Evolutionary conservation across 1,139 yeast genomes (phyloP).

Genomic region (Eremothecium sinecaudum): DNA sequence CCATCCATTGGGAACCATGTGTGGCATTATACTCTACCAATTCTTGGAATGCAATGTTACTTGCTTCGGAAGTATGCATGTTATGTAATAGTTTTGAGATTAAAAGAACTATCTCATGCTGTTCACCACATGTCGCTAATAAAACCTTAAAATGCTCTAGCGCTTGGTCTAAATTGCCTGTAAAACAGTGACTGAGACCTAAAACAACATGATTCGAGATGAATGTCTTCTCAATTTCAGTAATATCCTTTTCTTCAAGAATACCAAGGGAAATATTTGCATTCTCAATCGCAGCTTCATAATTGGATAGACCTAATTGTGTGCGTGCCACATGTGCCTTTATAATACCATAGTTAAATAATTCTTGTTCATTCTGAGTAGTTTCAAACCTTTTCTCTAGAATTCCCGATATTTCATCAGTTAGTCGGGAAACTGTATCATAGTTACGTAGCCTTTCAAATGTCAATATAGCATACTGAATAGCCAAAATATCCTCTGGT

Average conservation of each 20-base stretch:
- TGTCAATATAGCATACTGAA: conserved; percentile 47
- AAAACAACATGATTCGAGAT: conserved; percentile 59
- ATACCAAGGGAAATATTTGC: conserved; percentile 52
- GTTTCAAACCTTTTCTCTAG: conserved; percentile 54
- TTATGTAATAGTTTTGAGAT: conserved; percentile 75
- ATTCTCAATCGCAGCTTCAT: conserved; percentile 48
- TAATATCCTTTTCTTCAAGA: conserved; percentile 33
- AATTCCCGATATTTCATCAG: conserved; percentile 38
- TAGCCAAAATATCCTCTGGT: conserved; percentile 57
- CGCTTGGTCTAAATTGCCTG: conserved; percentile 52
- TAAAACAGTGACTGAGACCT: conserved; percentile 62
- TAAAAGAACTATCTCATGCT: conserved; percentile 56
- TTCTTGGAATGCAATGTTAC: conserved; percentile 72
- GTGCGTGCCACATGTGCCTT: conserved; percentile 66
- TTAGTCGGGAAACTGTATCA: conserved; percentile 42
- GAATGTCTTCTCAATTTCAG: conserved; percentile 26
- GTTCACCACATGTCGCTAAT: conserved; percentile 45
- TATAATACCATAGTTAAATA: conserved; percentile 47
- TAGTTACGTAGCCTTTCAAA: conserved; percentile 66
- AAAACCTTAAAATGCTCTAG: conserved; percentile 58
- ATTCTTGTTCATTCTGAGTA: conserved; percentile 40
- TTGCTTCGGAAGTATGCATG: conserved; percentile 60
- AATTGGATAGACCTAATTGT: conserved; percentile 49
- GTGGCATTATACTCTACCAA: conserved; percentile 52
- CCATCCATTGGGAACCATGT: conserved; percentile 54